These are phyloP conservation scores for Ceratobasidium papillatum DNA, from an alignment of 1,284 basidiomycete species.

Conservation along the genomic window DNA sequence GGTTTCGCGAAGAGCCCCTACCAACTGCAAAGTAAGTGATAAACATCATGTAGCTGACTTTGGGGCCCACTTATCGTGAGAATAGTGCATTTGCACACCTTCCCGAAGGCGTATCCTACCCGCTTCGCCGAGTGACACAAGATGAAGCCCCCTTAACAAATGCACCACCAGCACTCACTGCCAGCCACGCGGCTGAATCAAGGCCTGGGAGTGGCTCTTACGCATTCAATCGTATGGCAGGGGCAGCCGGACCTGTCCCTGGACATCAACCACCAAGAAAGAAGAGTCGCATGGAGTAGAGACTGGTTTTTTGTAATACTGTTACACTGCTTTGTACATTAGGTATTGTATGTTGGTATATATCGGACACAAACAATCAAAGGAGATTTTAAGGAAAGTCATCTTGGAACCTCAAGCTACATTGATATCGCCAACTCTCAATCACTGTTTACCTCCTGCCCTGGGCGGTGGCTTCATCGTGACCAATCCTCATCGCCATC, in stretches of 20 bases:
- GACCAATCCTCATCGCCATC: constrained; percentile 44
- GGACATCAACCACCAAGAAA: constrained; percentile 38
- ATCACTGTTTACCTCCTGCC: not conserved
- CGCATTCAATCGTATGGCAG: constrained; percentile 38
- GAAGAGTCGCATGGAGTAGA: constrained; percentile 39
- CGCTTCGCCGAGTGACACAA: constrained; percentile 44
- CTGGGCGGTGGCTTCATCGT: constrained; percentile 1
- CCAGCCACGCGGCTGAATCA: constrained; percentile 42
- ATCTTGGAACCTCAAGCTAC: not conserved
- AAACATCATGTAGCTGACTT: not conserved
- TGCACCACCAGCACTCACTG: constrained; percentile 32
- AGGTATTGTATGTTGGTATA: not conserved
- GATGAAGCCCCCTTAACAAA: constrained; percentile 45
- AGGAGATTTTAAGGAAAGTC: constrained; percentile 5
- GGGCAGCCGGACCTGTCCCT: constrained; percentile 35
- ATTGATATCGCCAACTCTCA: not conserved
- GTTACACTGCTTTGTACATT: constrained; percentile 15
- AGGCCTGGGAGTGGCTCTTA: constrained; percentile 31
- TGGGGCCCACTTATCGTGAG: not conserved
- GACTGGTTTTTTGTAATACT: not conserved
- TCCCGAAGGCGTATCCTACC: constrained; percentile 43
- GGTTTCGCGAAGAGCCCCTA: constrained; percentile 80
- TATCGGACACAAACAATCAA: not conserved
- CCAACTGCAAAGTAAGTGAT: constrained; percentile 74
- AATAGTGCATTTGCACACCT: constrained; percentile 43